Base-by-base conservation (phyloP, 2,329 filamentous ascomycete genomes). In the Arachnomyces sp. region DNA sequence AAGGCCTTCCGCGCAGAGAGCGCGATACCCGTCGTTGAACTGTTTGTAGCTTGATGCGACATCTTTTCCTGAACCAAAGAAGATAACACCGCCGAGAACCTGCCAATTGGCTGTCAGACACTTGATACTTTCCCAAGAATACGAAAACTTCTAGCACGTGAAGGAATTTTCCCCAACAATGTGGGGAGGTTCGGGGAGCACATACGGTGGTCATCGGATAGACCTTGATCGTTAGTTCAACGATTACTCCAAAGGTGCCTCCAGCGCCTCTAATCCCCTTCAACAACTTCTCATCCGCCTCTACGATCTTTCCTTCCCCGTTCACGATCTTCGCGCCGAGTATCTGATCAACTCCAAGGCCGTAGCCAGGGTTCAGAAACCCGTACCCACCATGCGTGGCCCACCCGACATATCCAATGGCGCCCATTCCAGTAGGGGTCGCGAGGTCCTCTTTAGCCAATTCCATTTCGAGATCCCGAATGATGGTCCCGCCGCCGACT, bases 181-280 rank as follows among this genome's bases (percentile, higher is more conserved):
- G 16, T 18, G 33, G 8, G 13, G 13, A 4, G 29, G 13, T 18
- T n/a, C 30, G 29, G 12, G 33, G 7, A 38, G 6, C 30, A 44
- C 46, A 38, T 47, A 60, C 58, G 47, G 55, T 52, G 16, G 54
- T 52, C 2, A 58, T 38, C 2, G 56, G 53, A 40, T 68, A 67
- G 2, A 66, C 49, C 43, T 61, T 67, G 42, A 69, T 54, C 2
- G 54, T 60, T 5, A 68, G 29, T 42, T 68, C 63, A 6, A 64
- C 56, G 31, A 70, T 61, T 8, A 66, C 50, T 2, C 63, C 66
- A 16, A 68, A 59, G 8, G 53, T 53, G 3, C 64, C 60, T 17
- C 65, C 65, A 3, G 54, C 65, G 2, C 66, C 66, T 1, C 65
- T 53, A 13, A 69, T 60, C 1, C 57, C 64, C 31, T 54, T 56